Percentiles rank a stretch among this genome's conserved stretches.
These are phyloP conservation scores for Rugosomyces carneus DNA, from an alignment of 1,284 basidiomycete species.

Conservation along the genomic window DNA sequence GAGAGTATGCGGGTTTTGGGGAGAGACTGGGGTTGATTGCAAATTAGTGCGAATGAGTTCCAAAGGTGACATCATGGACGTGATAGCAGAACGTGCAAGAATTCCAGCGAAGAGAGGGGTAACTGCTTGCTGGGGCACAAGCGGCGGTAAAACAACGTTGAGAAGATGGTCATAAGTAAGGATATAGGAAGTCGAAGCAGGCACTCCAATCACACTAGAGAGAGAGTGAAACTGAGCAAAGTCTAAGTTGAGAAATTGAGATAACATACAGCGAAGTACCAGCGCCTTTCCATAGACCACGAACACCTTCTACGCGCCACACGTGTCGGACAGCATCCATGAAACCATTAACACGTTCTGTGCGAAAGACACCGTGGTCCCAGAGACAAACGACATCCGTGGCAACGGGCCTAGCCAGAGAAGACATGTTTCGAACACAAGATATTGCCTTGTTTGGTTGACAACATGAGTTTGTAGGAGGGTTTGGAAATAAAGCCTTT, in stretches of 20 bases:
- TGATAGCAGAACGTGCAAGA: slow-evolving; percentile 74
- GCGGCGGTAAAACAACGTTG: slow-evolving; percentile 49
- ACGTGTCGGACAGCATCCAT: slow-evolving; percentile 78
- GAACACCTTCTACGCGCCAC: slow-evolving; percentile 67
- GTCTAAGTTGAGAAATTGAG: slow-evolving; percentile 4
- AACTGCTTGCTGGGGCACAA: slow-evolving; percentile 50
- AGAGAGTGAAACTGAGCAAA: slow-evolving; percentile 6
- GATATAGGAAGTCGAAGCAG: slow-evolving; percentile 93
- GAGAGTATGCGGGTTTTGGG: slow-evolving; percentile 68
- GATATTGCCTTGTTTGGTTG: slow-evolving; percentile 49
- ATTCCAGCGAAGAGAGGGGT: slow-evolving; percentile 83
- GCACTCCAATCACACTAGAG: slow-evolving; percentile 81
- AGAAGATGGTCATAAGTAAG: slow-evolving; percentile 91
- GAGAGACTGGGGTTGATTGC: slow-evolving; percentile 76
- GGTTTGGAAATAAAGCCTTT: slow-evolving; percentile 42
- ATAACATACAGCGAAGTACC: slow-evolving; percentile 77
- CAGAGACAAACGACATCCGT: slow-evolving; percentile 69
- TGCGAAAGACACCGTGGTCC: slow-evolving; percentile 63
- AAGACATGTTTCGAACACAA: slow-evolving; percentile 76
- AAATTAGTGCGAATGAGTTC: slow-evolving; percentile 93
- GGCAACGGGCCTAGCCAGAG: slow-evolving; percentile 47
- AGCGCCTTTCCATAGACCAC: slow-evolving; percentile 86
- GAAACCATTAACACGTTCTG: slow-evolving; percentile 75
- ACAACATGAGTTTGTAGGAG: slow-evolving; percentile 57
- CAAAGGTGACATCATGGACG: slow-evolving; percentile 81